Evolutionary conservation across 495 filamentous ascomycete genomes (phyloP).

Genomic region (Hypoxylon trugodes): DNA sequence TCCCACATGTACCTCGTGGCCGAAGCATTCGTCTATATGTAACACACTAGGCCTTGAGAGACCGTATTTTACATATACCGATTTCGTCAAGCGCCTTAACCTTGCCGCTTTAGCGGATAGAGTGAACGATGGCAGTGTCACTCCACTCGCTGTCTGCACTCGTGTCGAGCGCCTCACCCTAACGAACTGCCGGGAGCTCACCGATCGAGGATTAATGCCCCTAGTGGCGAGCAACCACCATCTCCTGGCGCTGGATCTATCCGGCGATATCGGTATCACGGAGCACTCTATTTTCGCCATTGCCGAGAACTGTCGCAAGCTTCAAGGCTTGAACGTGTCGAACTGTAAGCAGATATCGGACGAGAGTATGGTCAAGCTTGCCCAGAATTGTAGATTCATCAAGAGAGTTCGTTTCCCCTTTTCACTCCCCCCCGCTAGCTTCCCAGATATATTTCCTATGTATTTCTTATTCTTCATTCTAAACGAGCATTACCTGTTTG

Average conservation of each 20-base stretch:
- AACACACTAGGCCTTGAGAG: slow-evolving; percentile 71
- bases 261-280: slow-evolving; percentile 79
- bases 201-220: slow-evolving; percentile 81
- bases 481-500: slow-evolving; percentile 3
- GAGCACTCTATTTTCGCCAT: slow-evolving; percentile 83
- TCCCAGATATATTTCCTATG: too few relatives aligned
- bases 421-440: not conserved
- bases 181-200: slow-evolving; percentile 86
- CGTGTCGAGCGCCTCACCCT: slow-evolving; percentile 93
- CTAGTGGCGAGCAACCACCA: slow-evolving; percentile 81
- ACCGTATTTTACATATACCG: slow-evolving; percentile 83
- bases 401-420: slow-evolving; percentile 73
- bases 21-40: slow-evolving; percentile 78
- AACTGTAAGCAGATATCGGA: slow-evolving; percentile 86
- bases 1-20: slow-evolving; percentile 86
- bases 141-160: slow-evolving; percentile 83
- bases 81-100: slow-evolving; percentile 91
- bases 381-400: slow-evolving; percentile 82
- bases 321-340: slow-evolving; percentile 95
- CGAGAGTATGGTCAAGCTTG: slow-evolving; percentile 81
- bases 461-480: not conserved
- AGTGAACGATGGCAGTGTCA: slow-evolving; percentile 89
- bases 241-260: slow-evolving; percentile 91
- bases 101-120: slow-evolving; percentile 76
- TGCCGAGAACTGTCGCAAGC: slow-evolving; percentile 77